Percentiles rank a stretch among this genome's conserved stretches.
Evolutionary conservation across 1,284 basidiomycete species (phyloP).

Genomic region (Malassezia brasiliensis): DNA sequence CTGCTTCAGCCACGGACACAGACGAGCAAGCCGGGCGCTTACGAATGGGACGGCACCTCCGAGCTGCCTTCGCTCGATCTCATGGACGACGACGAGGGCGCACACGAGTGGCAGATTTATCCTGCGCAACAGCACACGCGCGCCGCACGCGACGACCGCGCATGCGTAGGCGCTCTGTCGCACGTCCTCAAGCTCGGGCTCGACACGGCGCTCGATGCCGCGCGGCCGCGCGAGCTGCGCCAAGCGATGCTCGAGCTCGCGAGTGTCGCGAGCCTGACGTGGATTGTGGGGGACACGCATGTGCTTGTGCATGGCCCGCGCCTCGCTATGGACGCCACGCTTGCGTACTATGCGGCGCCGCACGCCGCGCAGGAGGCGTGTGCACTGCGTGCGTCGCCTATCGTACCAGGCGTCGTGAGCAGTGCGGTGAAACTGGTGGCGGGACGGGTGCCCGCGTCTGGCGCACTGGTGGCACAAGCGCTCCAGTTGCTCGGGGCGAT

Average conservation of each 20-base stretch:
- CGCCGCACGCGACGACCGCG: background rate
- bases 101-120: constrained; percentile 1
- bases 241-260: background rate
- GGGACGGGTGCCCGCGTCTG: background rate
- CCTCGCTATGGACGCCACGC: background rate
- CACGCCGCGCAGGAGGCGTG: background rate
- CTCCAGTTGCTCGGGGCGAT: constrained; percentile 1
- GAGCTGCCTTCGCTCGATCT: constrained; percentile 35
- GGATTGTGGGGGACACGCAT: constrained; percentile 7
- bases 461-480: background rate
- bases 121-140: background rate
- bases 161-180: constrained; percentile 9
- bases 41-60: constrained; percentile 46
- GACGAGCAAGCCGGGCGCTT: constrained; percentile 8
- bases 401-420: constrained; percentile 14
- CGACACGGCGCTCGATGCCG: background rate
- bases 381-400: background rate
- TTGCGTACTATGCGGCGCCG: background rate
- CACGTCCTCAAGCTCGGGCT: constrained; percentile 14
- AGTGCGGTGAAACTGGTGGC: constrained; percentile 3
- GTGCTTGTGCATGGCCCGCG: background rate
- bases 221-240: background rate
- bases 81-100: background rate
- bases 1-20: constrained; percentile 24
- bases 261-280: background rate